Percentiles rank a stretch among this genome's conserved stretches.
Conservation (phyloP, 1,284 basidiomycete species). For the Papiliotrema terrestris region DNA sequence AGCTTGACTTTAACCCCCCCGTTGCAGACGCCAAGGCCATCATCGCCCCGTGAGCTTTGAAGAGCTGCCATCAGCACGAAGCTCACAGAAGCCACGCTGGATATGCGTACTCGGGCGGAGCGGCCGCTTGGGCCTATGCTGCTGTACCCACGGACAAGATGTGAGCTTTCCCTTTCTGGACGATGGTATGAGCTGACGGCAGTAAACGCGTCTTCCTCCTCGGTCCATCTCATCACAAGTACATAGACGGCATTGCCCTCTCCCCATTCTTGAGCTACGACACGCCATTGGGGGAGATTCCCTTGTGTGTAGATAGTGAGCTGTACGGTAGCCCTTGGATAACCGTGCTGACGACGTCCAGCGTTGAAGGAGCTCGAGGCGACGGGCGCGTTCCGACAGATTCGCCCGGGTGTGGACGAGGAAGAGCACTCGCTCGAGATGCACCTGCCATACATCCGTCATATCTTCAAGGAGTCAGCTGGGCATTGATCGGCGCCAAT, state of each 20-base stretch:
- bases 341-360: conserved; percentile 46
- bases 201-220: conserved; percentile 91
- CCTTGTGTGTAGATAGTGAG: conserved; percentile 74
- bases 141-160: conserved; percentile 75
- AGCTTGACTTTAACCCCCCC: conserved; percentile 59
- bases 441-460: conserved; percentile 90
- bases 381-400: conserved; percentile 68
- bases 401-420: conserved; percentile 71
- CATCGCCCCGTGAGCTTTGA: conserved; percentile 80
- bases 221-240: conserved; percentile 92
- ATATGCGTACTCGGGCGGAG: conserved; percentile 87
- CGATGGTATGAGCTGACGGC: conserved; percentile 1
- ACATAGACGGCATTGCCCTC: conserved; percentile 81
- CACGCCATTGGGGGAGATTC: conserved; percentile 81
- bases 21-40: conserved; percentile 78
- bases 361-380: conserved; percentile 65
- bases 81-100: conserved; percentile 77
- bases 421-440: conserved; percentile 98
- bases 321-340: too few species aligned
- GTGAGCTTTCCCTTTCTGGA: conserved; percentile 52
- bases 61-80: not conserved
- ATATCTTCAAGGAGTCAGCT: conserved; percentile 72
- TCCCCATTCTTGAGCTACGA: conserved; percentile 70
- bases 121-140: conserved; percentile 95
- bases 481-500: not conserved